Evolutionary conservation across 73 alveolate genomes (phyloP).

Genomic region (Symbiodinium pilosum): DNA sequence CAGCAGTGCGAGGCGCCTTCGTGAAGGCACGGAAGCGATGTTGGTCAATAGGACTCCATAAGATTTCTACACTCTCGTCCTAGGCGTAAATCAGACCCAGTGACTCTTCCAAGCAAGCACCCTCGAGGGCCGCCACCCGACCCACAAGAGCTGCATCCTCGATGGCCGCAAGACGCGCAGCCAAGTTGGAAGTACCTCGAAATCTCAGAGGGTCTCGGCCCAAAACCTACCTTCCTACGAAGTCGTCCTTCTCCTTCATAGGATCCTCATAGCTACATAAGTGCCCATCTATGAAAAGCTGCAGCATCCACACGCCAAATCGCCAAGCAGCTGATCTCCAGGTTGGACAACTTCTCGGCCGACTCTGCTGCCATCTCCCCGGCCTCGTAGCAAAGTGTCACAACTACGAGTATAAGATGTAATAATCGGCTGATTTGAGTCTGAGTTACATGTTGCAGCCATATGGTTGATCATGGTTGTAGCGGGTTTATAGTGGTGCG

Average conservation of each 20-base stretch:
- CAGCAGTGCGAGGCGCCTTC: background rate
- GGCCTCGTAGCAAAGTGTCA: too few species aligned
- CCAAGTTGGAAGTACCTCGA: conserved; percentile 6
- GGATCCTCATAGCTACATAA: too few species aligned
- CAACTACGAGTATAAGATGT: too few species aligned
- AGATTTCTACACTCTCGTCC: background rate
- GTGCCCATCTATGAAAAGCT: too few species aligned
- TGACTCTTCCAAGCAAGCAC: background rate
- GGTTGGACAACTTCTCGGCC: background rate
- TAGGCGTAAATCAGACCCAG: background rate
- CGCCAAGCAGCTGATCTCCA: background rate
- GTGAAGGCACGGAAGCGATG: background rate
- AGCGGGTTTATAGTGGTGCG: too few species aligned
- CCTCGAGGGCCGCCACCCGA: conserved; percentile 25
- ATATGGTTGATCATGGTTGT: too few species aligned
- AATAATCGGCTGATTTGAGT: too few species aligned
- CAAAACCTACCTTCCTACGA: too few species aligned
- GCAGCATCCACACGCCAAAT: too few species aligned
- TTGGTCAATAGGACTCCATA: background rate
- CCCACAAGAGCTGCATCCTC: background rate
- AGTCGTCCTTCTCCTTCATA: too few species aligned
- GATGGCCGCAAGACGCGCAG: background rate
- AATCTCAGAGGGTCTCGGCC: too few species aligned
- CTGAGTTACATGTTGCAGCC: too few species aligned
- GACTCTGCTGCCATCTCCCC: background rate